phyloP scores from a whole-genome alignment of 192 early-diverging fungal species.

The Linnemannia exigua region DNA sequence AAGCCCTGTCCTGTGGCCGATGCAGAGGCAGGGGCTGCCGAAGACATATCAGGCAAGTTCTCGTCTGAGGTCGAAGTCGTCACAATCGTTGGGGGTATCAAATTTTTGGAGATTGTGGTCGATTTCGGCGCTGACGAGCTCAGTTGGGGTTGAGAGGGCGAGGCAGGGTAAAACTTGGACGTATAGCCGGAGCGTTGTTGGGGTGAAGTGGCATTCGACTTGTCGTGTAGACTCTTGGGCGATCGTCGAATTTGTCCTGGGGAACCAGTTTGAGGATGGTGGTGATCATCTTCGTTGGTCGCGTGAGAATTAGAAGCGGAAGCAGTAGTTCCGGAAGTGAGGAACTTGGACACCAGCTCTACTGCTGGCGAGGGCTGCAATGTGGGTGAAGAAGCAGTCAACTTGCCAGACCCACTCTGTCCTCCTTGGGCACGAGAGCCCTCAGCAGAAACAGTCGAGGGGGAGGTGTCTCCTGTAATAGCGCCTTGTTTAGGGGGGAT shows the following conservation, averaged over 20 bases:
- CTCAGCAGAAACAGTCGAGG: background rate
- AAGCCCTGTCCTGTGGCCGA: background rate
- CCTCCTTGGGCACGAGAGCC: constrained; percentile 16
- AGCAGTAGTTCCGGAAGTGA: constrained; percentile 5
- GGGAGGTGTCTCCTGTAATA: constrained; percentile 13
- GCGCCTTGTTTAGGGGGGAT: constrained; percentile 28
- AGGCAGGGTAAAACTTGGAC: constrained; percentile 44
- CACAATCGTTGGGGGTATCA: constrained; percentile 47
- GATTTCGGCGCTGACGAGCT: constrained; percentile 50
- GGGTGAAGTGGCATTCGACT: constrained; percentile 40
- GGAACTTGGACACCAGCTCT: constrained; percentile 39
- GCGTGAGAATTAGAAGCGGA: background rate
- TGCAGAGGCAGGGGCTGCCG: background rate
- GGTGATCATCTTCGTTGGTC: constrained; percentile 22
- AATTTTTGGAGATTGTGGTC: constrained; percentile 23
- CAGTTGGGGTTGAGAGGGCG: constrained; percentile 34
- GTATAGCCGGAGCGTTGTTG: constrained; percentile 39
- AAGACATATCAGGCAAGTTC: constrained; percentile 10
- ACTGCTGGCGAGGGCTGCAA: constrained; percentile 36
- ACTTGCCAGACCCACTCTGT: background rate
- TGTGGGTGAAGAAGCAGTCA: constrained; percentile 21
- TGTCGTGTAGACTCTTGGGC: constrained; percentile 16
- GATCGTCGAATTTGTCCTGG: constrained; percentile 3
- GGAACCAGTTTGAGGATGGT: constrained; percentile 15
- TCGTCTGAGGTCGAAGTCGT: constrained; percentile 41